A percentile compares a stretch with the other conserved stretches of the same genome.
phyloP scores from a whole-genome alignment of 2,329 filamentous ascomycete species.

The Fusarium multiceps region DNA sequence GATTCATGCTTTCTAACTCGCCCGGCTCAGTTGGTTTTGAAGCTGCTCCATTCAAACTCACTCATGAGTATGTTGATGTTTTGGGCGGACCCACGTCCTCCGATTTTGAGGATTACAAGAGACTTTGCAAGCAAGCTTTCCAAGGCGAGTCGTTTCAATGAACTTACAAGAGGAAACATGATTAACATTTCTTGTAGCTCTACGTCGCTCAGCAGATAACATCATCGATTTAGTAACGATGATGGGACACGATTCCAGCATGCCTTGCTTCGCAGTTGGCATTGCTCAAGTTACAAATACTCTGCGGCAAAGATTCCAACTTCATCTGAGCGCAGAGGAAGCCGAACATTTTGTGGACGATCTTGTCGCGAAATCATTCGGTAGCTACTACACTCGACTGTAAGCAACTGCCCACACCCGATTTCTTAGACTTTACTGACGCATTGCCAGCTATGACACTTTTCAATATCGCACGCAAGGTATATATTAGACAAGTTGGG shows the following conservation, averaged over 20 bases:
- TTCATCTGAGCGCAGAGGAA: constrained; percentile 84
- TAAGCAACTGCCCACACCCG: constrained; percentile 58
- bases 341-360: constrained; percentile 86
- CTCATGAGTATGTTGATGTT: constrained; percentile 87
- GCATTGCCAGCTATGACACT: constrained; percentile 75
- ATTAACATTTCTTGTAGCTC: constrained; percentile 58
- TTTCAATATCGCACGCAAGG: constrained; percentile 91
- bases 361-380: constrained; percentile 81
- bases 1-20: constrained; percentile 89
- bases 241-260: constrained; percentile 85
- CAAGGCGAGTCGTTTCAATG: constrained; percentile 66
- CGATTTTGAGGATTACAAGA: constrained; percentile 81
- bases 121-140: constrained; percentile 84
- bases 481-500: constrained; percentile 72
- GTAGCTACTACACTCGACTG: constrained; percentile 89
- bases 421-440: constrained; percentile 7
- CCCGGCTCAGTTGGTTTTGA: constrained; percentile 87
- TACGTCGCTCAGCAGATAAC: constrained; percentile 81
- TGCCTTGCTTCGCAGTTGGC: constrained; percentile 84
- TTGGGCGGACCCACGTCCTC: constrained; percentile 77
- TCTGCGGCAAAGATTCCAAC: constrained; percentile 79
- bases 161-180: neutral
- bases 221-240: constrained; percentile 85
- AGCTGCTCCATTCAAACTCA: constrained; percentile 87
- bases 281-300: constrained; percentile 76